Evolutionary conservation across 257 asterid species (phyloP), one percentile per base, ranked within the genome.

Genomic region (Datura wrightii): DNA sequence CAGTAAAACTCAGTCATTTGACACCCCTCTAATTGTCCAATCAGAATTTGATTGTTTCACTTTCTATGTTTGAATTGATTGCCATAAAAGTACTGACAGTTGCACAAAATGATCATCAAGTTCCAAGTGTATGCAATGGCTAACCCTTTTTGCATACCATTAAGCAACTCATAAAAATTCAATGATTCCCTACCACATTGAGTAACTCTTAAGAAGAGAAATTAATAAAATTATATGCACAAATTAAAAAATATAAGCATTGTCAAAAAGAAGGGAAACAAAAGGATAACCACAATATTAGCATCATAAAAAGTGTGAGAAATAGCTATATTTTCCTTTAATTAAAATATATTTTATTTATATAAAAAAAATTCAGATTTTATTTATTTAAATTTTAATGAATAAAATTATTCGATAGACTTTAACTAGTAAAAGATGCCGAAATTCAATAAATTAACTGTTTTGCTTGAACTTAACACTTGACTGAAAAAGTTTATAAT

Each of bases 151-250:
- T 24, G 84, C 84, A 59, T 59, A 54, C 48, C 44, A 80, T 5
- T 80, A 24, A 80, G 31, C 58, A 19, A 6, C 24, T 74, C 56
- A 58, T 80, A 1, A 80, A 37, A 8, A 1, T 80, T 44, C 56
- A 42, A 59, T 6, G 62, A 37, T 8, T 39, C 18, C 52, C 54
- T 15, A 41, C 15, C 3, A 48, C 36, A 10, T 24, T 42, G 60
- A 83, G 85, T 89, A 58, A 78, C 63, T 82, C 34, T 50, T 79
- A 84, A 87, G 84, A 66, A 79, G 31, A 39, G 63, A 79, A 86
- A 58, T 50, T 80, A 71, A 56, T 59, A 19, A 70, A 83, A 74
- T 52, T 42, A 4, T 52, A n/a, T 14, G 10, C 42, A 19, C 52
- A 41, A 46, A 80, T 55, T 15, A 54, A 58, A 14, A 44, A 31